These are phyloP conservation scores for Talaromyces islandicus DNA, from an alignment of 2,329 filamentous ascomycete species.

Conservation along the genomic window DNA sequence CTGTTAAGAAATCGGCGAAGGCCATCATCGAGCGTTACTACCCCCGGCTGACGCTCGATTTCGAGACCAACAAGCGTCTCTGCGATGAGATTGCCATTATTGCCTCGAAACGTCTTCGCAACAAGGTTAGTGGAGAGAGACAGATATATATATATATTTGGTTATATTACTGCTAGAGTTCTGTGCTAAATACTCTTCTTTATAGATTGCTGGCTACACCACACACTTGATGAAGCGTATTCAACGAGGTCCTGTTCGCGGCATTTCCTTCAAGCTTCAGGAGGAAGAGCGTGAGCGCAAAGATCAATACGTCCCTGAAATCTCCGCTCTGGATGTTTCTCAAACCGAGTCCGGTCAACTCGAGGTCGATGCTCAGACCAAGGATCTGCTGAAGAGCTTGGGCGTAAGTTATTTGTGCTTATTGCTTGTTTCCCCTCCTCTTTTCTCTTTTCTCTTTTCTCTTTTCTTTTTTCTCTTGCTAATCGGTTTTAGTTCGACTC, in stretches of 20 bases:
- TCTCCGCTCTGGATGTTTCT: constrained; percentile 96
- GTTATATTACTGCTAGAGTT: not conserved
- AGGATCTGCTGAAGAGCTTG: constrained; percentile 97
- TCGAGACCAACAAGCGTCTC: constrained; percentile 99
- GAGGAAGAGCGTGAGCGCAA: constrained; percentile 99
- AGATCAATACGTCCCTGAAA: constrained; percentile 99
- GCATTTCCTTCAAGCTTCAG: constrained; percentile 99
- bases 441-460: too few relatives aligned
- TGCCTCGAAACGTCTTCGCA: constrained; percentile 96
- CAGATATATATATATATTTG: not conserved
- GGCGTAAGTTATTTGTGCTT: constrained; percentile 64
- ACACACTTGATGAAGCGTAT: constrained; percentile 99
- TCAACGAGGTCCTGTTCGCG: constrained; percentile 96
- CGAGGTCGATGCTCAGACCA: constrained; percentile 95
- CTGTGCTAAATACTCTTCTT: not conserved
- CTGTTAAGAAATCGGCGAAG: constrained; percentile 87
- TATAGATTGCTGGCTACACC: constrained; percentile 92
- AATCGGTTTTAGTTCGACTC: constrained; percentile 70
- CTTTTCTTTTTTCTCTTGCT: too few relatives aligned
- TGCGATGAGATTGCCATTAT: constrained; percentile 99
- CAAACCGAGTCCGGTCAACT: constrained; percentile 90
- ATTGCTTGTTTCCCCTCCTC: constrained; percentile 10
- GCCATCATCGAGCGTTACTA: constrained; percentile 99
- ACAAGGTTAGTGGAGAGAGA: constrained; percentile 64
- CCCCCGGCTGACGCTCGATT: constrained; percentile 96